phyloP scores from a whole-genome alignment of 129 eudicot genomes.

The Ambrosia trifida region DNA sequence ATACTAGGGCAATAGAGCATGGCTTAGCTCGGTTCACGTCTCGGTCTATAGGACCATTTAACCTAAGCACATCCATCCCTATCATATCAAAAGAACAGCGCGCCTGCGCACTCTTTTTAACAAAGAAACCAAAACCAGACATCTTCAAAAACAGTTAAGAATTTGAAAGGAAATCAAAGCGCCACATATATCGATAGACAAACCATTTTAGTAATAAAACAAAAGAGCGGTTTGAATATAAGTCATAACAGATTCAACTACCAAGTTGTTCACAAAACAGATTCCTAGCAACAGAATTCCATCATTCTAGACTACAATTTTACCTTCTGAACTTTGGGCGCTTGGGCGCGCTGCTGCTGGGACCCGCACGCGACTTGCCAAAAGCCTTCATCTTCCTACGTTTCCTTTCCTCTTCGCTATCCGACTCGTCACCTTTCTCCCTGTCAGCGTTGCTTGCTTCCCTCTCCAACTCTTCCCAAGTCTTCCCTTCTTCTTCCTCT shows the following conservation, averaged over 20 bases:
- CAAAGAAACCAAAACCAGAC: background rate
- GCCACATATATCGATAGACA: too few relatives aligned
- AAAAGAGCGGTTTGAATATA: background rate
- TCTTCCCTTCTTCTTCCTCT: slow-evolving; percentile 55
- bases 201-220: background rate
- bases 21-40: too few relatives aligned
- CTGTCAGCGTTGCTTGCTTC: slow-evolving; percentile 70
- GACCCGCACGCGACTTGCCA: slow-evolving; percentile 60
- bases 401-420: slow-evolving; percentile 65
- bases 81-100: too few relatives aligned
- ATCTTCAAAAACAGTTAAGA: background rate
- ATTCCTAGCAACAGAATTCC: background rate
- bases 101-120: background rate
- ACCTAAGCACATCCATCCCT: too few relatives aligned
- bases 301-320: background rate
- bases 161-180: background rate
- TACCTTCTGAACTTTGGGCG: slow-evolving; percentile 41
- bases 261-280: slow-evolving; percentile 15
- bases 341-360: slow-evolving; percentile 39
- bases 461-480: slow-evolving; percentile 77
- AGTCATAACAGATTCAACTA: slow-evolving; percentile 9
- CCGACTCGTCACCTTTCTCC: slow-evolving; percentile 60
- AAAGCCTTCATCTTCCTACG: slow-evolving; percentile 61
- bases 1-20: too few relatives aligned
- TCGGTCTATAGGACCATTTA: too few relatives aligned